A percentile compares a stretch with the other conserved stretches of the same genome.
Evolutionary conservation across 345 rosid genomes (phyloP).

Genomic region (Triadica sebifera): DNA sequence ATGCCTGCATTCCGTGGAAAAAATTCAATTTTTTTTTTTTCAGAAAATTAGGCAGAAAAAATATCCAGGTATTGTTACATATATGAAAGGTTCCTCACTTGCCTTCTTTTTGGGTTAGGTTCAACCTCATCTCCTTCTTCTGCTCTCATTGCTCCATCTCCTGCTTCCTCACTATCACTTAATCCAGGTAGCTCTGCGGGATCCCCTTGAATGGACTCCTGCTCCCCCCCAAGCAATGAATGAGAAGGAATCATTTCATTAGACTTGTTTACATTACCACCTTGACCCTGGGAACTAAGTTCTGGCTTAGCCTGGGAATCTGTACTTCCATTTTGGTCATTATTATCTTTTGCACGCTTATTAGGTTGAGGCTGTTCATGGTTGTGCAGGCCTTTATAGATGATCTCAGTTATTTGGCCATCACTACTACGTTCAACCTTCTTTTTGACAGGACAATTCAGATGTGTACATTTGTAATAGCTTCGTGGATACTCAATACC

Average conservation of each 20-base stretch:
- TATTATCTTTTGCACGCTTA: slow-evolving; percentile 57
- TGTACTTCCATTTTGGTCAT: slow-evolving; percentile 34
- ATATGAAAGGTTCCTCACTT: slow-evolving; percentile 17
- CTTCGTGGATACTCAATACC: slow-evolving; percentile 94
- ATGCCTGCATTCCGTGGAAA: slow-evolving; percentile 44
- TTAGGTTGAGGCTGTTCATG: slow-evolving; percentile 70
- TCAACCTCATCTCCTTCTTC: slow-evolving; percentile 50
- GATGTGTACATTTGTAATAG: slow-evolving; percentile 89
- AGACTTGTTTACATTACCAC: slow-evolving; percentile 25
- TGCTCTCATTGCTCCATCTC: slow-evolving; percentile 38
- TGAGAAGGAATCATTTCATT: slow-evolving; percentile 27
- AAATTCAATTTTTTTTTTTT: neutral
- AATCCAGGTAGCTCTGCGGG: slow-evolving; percentile 33
- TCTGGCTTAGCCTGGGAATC: slow-evolving; percentile 46
- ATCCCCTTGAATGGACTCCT: slow-evolving; percentile 39
- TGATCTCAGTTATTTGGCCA: slow-evolving; percentile 88
- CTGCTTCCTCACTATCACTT: slow-evolving; percentile 52
- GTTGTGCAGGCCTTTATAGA: slow-evolving; percentile 90
- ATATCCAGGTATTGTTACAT: slow-evolving; percentile 7
- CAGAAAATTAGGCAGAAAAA: neutral
- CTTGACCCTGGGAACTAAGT: slow-evolving; percentile 26
- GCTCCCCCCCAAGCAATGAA: slow-evolving; percentile 35
- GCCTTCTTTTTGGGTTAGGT: slow-evolving; percentile 75
- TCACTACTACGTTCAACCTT: slow-evolving; percentile 85
- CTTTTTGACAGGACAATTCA: slow-evolving; percentile 81